phyloP scores from a whole-genome alignment of 768 basidiomycete species.

The Auricularia auricula-judae region DNA sequence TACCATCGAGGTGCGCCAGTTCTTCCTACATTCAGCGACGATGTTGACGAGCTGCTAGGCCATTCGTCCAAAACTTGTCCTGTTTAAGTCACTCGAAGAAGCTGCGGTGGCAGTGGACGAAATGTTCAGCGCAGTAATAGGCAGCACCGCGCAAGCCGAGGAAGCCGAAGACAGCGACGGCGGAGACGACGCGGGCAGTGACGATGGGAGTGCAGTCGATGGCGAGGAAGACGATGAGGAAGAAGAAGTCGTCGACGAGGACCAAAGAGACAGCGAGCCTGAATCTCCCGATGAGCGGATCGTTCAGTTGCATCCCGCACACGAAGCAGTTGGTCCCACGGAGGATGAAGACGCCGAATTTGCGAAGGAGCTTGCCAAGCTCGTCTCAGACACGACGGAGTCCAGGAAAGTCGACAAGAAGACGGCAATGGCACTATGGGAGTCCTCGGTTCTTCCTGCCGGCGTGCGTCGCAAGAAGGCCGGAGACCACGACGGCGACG shows the following conservation, averaged over 20 bases:
- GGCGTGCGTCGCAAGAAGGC: slow-evolving; percentile 51
- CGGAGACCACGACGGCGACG: slow-evolving; percentile 46
- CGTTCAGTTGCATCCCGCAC: slow-evolving; percentile 26
- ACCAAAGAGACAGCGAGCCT: not conserved
- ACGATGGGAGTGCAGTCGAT: slow-evolving; percentile 27
- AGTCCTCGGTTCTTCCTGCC: slow-evolving; percentile 68
- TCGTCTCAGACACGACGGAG: slow-evolving; percentile 86
- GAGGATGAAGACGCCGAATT: slow-evolving; percentile 91
- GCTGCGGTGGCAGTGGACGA: slow-evolving; percentile 85
- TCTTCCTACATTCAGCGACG: not conserved
- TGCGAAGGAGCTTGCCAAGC: slow-evolving; percentile 88
- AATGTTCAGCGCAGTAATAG: slow-evolving; percentile 61
- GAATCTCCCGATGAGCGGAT: slow-evolving; percentile 4
- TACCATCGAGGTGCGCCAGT: slow-evolving; percentile 65
- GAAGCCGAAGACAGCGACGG: slow-evolving; percentile 25
- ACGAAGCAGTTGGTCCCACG: slow-evolving; percentile 70
- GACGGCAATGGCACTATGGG: slow-evolving; percentile 79
- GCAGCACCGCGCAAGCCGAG: slow-evolving; percentile 43
- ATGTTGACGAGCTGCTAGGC: slow-evolving; percentile 34
- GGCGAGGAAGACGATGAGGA: slow-evolving; percentile 57
- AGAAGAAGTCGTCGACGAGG: slow-evolving; percentile 26
- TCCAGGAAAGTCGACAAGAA: slow-evolving; percentile 81
- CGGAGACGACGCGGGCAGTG: slow-evolving; percentile 15
- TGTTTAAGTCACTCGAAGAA: slow-evolving; percentile 69
- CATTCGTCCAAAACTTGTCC: slow-evolving; percentile 68